Evolutionary conservation across 1,139 yeast species (phyloP).

Genomic region (Nakaseomyces uthaithaninus): DNA sequence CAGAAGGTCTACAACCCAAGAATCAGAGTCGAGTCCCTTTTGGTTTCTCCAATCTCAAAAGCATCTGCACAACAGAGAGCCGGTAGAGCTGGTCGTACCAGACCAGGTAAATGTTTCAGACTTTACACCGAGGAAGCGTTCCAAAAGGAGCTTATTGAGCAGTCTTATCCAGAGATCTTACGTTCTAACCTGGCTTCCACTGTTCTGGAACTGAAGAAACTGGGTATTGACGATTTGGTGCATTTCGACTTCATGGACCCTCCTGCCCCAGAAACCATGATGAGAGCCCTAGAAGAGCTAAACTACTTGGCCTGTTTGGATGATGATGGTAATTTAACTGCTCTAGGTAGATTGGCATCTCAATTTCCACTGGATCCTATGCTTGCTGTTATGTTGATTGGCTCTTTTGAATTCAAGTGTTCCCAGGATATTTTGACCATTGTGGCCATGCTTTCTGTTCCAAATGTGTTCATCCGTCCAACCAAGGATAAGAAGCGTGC

Average conservation of each 20-base stretch:
- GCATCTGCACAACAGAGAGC: slow-evolving; percentile 98
- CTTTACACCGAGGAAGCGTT: slow-evolving; percentile 95
- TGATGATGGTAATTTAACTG: slow-evolving; percentile 85
- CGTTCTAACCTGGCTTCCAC: slow-evolving; percentile 87
- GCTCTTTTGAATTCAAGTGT: slow-evolving; percentile 76
- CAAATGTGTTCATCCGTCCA: slow-evolving; percentile 91
- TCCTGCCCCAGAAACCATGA: slow-evolving; percentile 99
- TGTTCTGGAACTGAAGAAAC: slow-evolving; percentile 82
- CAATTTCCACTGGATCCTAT: slow-evolving; percentile 95
- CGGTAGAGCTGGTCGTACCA: slow-evolving; percentile 99
- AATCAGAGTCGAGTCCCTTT: slow-evolving; percentile 85
- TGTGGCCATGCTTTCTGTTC: slow-evolving; percentile 86
- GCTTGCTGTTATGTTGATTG: slow-evolving; percentile 86
- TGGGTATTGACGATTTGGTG: slow-evolving; percentile 91
- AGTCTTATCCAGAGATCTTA: slow-evolving; percentile 90
- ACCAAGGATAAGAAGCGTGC: slow-evolving; percentile 82
- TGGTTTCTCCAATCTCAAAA: slow-evolving; percentile 93
- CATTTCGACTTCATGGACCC: slow-evolving; percentile 99
- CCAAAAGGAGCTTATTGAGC: slow-evolving; percentile 87
- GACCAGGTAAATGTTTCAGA: slow-evolving; percentile 97
- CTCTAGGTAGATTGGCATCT: slow-evolving; percentile 82
- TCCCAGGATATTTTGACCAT: slow-evolving; percentile 83
- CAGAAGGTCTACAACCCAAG: slow-evolving; percentile 96
- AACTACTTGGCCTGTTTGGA: slow-evolving; percentile 84
- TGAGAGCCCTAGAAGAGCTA: slow-evolving; percentile 94